These are phyloP conservation scores for Poa annua DNA, from an alignment of 176 grass and related monocot species.

Conservation along the genomic window DNA sequence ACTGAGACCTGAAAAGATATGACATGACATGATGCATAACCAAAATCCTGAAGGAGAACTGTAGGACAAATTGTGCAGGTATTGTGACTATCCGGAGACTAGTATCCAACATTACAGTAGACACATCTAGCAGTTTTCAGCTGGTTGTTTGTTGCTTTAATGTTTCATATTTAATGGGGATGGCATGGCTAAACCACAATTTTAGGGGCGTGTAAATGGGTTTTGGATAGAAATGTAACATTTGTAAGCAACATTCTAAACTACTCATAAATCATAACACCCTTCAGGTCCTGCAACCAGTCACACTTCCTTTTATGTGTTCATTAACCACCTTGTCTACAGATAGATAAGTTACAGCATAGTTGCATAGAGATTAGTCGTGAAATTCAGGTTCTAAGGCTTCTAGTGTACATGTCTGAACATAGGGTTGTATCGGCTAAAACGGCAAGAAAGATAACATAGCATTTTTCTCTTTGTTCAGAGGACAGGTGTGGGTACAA, in stretches of 20 bases:
- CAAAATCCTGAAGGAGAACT: neutral
- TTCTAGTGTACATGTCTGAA: neutral
- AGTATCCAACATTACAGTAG: neutral
- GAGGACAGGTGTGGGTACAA: neutral
- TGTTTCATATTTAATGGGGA: neutral
- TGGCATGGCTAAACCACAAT: neutral
- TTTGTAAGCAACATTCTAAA: neutral
- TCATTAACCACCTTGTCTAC: neutral
- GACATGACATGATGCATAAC: conserved; percentile 8
- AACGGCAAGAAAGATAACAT: neutral
- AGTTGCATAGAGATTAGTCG: neutral
- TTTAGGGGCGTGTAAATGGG: neutral
- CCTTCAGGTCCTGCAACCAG: neutral
- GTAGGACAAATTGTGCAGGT: conserved; percentile 21
- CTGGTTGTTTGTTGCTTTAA: neutral
- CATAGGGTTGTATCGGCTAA: neutral
- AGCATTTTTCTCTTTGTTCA: neutral
- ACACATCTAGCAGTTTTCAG: neutral
- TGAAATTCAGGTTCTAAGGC: neutral
- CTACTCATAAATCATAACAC: neutral
- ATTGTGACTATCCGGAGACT: neutral
- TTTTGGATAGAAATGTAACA: neutral
- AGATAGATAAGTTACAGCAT: conserved; percentile 17
- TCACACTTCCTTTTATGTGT: neutral
- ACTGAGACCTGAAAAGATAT: conserved; percentile 61